Percentiles rank a stretch among this genome's conserved stretches.
These are phyloP conservation scores for Mycena crocata DNA, from an alignment of 768 basidiomycete species.

Conservation along the genomic window DNA sequence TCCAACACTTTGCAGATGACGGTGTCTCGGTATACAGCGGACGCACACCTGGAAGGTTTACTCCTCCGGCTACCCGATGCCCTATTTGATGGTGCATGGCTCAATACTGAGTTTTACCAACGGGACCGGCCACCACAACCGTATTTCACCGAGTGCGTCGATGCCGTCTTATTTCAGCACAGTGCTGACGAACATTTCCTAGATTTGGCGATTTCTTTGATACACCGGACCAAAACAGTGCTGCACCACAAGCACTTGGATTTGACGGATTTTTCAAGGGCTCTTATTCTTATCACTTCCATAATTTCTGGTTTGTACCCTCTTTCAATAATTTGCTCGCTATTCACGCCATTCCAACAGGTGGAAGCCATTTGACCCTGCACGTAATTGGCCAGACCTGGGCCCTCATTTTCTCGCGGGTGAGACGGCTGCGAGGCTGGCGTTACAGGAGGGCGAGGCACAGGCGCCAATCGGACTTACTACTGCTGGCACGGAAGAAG, in stretches of 20 bases:
- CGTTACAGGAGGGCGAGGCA: conserved; percentile 46
- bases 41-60: conserved; percentile 81
- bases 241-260: conserved; percentile 85
- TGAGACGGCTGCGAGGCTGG: conserved; percentile 72
- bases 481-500: conserved; percentile 12
- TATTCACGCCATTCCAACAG: conserved; percentile 50
- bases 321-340: not conserved
- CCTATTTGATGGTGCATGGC: conserved; percentile 93
- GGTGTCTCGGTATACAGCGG: conserved; percentile 84
- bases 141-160: conserved; percentile 81
- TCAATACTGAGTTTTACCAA: conserved; percentile 92
- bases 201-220: conserved; percentile 90
- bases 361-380: conserved; percentile 94
- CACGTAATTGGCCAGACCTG: conserved; percentile 92
- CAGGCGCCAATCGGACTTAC: conserved; percentile 28
- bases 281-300: conserved; percentile 94
- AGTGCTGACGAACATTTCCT: conserved; percentile 12
- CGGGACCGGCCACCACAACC: conserved; percentile 93
- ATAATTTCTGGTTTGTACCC: conserved; percentile 82
- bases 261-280: conserved; percentile 95
- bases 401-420: conserved; percentile 81
- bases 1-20: conserved; percentile 64
- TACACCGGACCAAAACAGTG: conserved; percentile 74
- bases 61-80: conserved; percentile 90
- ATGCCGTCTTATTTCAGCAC: not conserved